Base-by-base conservation (phyloP, 2,329 filamentous ascomycete species). In the Whalleya microplaca region DNA sequence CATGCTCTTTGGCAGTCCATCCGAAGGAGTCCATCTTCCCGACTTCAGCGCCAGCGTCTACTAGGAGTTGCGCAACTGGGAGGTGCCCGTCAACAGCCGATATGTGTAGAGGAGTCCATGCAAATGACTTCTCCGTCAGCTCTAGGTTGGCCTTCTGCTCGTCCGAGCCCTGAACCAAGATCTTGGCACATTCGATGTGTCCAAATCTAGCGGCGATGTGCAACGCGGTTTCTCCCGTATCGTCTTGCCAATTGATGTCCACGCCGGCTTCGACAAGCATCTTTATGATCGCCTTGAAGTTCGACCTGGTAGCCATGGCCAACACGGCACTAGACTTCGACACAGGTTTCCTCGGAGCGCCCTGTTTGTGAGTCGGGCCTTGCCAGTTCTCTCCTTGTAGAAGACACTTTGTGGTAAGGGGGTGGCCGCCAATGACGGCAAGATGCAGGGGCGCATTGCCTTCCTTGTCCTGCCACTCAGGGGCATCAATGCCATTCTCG, bases 61-160 rank as follows among this genome's bases (percentile, higher is more conserved):
- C 83, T 3, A 99, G 80, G 21, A 95, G 79, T 68, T 92, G 83
- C 0, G 90, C 90, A 41, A 96, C 85, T 0, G 82, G 75, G 10
- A 92, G 73, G 62, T 92, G 89, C 0, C 94, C 94, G 68, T 99
- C 93, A 2, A 98, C 94, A 51, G 90, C 91, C 9, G 94, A 91
- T 62, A 96, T 89, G 69, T 96, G 95, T 12, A 99, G 79, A n/a
- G 95, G 91, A 0, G 95, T 97, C 94, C 95, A 99, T 2, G 89
- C 86, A 69, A 96, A 98, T 0, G 89, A 89, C 51, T 89, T 90
- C 70, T 99, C 95, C 0, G 83, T 76, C 37, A 96, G 76, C 66
- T 96, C 89, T 0, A 92, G 77, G 59, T 97, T 78, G 0, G 88
- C 87, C 68, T 88, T 91, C 64, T 95, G 90, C 43, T 84, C 79